phyloP scores from a whole-genome alignment of 1,284 basidiomycete species.

The Sanguinoderma infundibulare region DNA sequence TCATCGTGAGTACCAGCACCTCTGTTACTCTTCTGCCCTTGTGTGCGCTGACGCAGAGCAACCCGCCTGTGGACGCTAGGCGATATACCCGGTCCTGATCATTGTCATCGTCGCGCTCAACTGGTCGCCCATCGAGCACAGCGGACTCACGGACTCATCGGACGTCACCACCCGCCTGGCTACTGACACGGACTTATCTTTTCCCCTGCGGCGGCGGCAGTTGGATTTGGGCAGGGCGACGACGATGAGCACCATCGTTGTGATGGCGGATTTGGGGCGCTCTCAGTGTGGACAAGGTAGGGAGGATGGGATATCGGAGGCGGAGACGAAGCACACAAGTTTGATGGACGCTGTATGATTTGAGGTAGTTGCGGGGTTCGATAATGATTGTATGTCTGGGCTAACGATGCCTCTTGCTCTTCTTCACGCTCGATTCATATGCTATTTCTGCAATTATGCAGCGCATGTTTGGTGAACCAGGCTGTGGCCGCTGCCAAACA shows the following conservation, averaged over 20 bases:
- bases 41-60: not conserved
- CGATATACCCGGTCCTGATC: not conserved
- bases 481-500: too few species aligned
- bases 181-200: too few species aligned
- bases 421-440: too few species aligned
- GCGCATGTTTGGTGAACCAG: too few species aligned
- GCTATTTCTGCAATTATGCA: too few species aligned
- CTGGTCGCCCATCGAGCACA: slow-evolving; percentile 2
- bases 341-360: too few species aligned
- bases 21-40: not conserved
- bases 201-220: too few species aligned
- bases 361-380: too few species aligned
- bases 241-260: not conserved
- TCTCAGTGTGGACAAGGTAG: too few species aligned
- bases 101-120: slow-evolving; percentile 3
- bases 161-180: not conserved
- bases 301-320: not conserved
- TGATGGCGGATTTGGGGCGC: not conserved
- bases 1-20: not conserved
- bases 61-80: not conserved
- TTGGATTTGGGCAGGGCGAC: not conserved
- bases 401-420: too few species aligned
- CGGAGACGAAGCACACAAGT: not conserved
- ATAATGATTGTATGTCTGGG: too few species aligned
- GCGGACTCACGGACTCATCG: not conserved